Evolutionary conservation across 2,329 filamentous ascomycete genomes (phyloP).

Genomic region (Paradendryphiella salina): DNA sequence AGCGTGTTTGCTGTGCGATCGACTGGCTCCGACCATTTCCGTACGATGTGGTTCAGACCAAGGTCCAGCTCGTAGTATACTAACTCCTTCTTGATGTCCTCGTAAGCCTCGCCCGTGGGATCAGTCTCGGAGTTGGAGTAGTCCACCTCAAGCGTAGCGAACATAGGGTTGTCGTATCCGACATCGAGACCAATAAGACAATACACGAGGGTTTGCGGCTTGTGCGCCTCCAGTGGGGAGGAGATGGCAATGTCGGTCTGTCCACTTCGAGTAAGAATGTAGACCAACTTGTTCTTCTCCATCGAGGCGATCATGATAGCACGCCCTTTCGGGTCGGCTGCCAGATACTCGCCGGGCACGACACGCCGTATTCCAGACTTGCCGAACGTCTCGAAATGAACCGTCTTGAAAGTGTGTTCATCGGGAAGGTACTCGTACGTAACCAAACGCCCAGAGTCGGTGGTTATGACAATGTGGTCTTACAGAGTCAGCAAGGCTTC

Average conservation of each 20-base stretch:
- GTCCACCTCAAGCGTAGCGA: slow-evolving; percentile 91
- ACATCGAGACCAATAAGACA: slow-evolving; percentile 88
- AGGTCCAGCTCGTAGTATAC: slow-evolving; percentile 98
- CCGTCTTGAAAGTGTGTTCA: slow-evolving; percentile 82
- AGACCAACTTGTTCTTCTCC: slow-evolving; percentile 99
- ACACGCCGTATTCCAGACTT: slow-evolving; percentile 95
- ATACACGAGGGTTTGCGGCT: slow-evolving; percentile 86
- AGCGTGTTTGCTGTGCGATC: slow-evolving; percentile 86
- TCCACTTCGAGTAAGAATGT: slow-evolving; percentile 93
- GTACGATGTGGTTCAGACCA: slow-evolving; percentile 93
- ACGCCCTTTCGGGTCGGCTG: slow-evolving; percentile 91
- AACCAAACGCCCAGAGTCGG: slow-evolving; percentile 92
- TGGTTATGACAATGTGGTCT: slow-evolving; percentile 96
- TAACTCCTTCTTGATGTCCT: slow-evolving; percentile 83
- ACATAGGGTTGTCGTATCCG: slow-evolving; percentile 95
- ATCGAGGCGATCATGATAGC: slow-evolving; percentile 91
- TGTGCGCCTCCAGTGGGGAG: slow-evolving; percentile 94
- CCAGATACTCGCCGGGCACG: slow-evolving; percentile 93
- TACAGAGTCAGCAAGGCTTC: slow-evolving; percentile 42
- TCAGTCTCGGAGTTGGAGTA: slow-evolving; percentile 92
- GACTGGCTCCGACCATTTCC: slow-evolving; percentile 93
- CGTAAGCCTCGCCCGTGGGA: slow-evolving; percentile 76
- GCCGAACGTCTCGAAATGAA: slow-evolving; percentile 96
- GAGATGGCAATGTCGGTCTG: slow-evolving; percentile 96
- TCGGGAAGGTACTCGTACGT: slow-evolving; percentile 89